Base-by-base conservation (phyloP, 306 rosid genomes). In the Lupinus albus region DNA sequence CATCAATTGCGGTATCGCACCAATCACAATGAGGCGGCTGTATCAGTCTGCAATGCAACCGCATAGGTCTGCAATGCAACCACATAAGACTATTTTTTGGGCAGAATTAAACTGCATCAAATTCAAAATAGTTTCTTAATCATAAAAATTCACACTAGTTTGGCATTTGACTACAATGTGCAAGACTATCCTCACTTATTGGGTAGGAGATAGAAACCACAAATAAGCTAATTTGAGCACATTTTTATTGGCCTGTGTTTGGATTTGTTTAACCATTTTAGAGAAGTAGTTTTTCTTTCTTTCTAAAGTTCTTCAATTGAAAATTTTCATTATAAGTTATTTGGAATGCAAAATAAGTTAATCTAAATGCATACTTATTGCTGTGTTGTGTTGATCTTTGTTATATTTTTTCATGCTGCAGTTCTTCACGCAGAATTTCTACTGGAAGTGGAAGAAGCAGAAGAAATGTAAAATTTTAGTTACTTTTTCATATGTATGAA, bases 371-470 rank as follows among this genome's bases (percentile, higher is more conserved):
- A 38, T 38, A 7, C 11, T 38, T 38, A 38, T 10, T 11, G 11
- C 11, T 46, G 38, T 17, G 18, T 81, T 72, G 52, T 78, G 75
- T 58, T 58, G 63, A 51, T 58, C 48, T 77, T 74, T 54, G 14
- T 32, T 69, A 28, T n/a, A 41, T 41, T 62, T 38, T 30, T 51
- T 16, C 44, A 8, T 18, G 4, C 42, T 85, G 67, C 77, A 84
- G 99, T 72, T 65, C 78, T 46, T 89, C 88, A 32, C 81, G 84
- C 82, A 84, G 91, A 76, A 77, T 67, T 51, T 87, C 95, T 47
- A 75, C 49, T 49, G 88, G 87, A 30, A 84, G 84, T 4, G 62
- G 85, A 74, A 84, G 96, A 33, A 94, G 94, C 85, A 73, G 97
- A 61, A 86, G 96, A 83, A 94, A 88, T 73, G 99, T 94, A 82